A percentile compares a stretch with the other conserved stretches of the same genome.
These are phyloP conservation scores for Dioscorea dumetorum DNA, from an alignment of 106 monocot species.

Conservation along the genomic window DNA sequence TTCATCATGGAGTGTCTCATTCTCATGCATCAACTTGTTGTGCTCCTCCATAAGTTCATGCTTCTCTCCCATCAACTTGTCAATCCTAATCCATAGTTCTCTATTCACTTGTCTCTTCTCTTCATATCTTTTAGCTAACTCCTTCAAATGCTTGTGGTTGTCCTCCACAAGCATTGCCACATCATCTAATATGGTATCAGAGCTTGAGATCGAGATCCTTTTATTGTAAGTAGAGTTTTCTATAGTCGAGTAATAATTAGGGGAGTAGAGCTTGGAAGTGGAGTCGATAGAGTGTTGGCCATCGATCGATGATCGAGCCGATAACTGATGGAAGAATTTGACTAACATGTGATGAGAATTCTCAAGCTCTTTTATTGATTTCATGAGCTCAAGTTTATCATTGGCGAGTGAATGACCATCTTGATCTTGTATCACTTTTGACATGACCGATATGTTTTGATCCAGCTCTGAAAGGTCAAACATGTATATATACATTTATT, in stretches of 20 bases:
- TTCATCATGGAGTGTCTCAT: too few relatives aligned
- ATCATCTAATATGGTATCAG: neutral
- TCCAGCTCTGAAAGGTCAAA: neutral
- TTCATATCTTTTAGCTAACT: neutral
- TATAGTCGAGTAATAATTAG: neutral
- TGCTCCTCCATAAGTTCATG: neutral
- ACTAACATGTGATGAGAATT: neutral
- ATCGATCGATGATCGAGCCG: neutral
- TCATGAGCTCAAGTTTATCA: neutral
- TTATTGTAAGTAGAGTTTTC: too few relatives aligned
- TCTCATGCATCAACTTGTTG: neutral
- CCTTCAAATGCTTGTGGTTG: neutral
- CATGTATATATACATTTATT: too few relatives aligned
- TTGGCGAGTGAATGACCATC: neutral
- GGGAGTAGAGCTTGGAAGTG: neutral
- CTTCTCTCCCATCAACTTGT: neutral
- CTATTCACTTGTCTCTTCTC: slow-evolving; percentile 6
- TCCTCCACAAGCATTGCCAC: neutral
- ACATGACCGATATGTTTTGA: neutral
- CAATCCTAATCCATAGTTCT: neutral
- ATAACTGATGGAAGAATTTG: neutral
- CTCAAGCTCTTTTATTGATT: neutral
- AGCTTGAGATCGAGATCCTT: neutral
- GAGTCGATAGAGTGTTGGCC: neutral
- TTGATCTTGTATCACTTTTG: neutral